Percentiles rank a stretch among this genome's conserved stretches.
Conservation (phyloP, 495 filamentous ascomycete species). For the Daldinia vernicosa region DNA sequence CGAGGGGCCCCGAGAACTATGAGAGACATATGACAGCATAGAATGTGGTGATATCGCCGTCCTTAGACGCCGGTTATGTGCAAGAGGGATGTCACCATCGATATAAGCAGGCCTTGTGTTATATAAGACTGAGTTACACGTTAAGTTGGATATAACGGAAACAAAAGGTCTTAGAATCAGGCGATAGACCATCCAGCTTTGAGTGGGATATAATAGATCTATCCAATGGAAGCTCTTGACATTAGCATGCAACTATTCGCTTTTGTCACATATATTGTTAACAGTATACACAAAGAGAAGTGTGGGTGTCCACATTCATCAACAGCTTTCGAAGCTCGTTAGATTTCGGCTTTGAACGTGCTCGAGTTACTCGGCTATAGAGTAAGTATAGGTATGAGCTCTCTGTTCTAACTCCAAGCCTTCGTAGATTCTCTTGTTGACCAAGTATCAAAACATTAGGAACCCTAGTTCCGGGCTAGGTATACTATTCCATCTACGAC, state of each 20-base stretch:
- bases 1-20: not conserved
- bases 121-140: not conserved
- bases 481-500: not conserved
- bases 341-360: not conserved
- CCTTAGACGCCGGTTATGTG: not conserved
- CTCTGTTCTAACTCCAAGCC: not conserved
- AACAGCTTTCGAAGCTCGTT: conserved; percentile 7
- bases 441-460: not conserved
- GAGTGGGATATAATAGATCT: conserved; percentile 2
- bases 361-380: not conserved
- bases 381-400: not conserved
- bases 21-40: conserved; percentile 33
- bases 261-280: not conserved
- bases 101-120: not conserved
- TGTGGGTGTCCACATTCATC: not conserved
- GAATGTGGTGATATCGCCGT: conserved; percentile 12
- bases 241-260: not conserved
- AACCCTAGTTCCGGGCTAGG: not conserved
- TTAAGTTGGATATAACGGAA: conserved; percentile 6
- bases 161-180: conserved; percentile 2
- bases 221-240: not conserved
- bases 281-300: not conserved
- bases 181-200: not conserved
- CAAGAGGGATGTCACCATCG: conserved; percentile 4
- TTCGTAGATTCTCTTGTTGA: not conserved